Evolutionary conservation across 2,329 filamentous ascomycete genomes (phyloP).

Genomic region (Colletotrichum sp.): DNA sequence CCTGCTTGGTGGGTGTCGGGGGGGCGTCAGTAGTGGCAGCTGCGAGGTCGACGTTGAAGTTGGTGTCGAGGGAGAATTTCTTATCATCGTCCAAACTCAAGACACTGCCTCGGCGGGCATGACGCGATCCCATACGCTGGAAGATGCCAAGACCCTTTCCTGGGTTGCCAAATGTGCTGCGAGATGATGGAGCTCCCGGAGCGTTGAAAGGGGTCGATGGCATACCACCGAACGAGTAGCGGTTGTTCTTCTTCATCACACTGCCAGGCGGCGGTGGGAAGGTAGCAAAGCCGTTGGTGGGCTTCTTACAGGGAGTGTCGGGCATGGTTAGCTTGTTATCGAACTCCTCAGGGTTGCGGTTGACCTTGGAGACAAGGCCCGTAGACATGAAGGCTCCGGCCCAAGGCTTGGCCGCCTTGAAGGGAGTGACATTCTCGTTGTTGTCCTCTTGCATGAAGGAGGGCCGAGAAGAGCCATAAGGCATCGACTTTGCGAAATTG

Average conservation of each 20-base stretch:
- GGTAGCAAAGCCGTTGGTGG: conserved; percentile 70
- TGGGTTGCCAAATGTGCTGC: conserved; percentile 56
- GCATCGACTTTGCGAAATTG: conserved; percentile 78
- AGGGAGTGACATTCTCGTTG: conserved; percentile 36
- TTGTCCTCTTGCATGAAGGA: conserved; percentile 26
- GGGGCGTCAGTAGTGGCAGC: conserved; percentile 65
- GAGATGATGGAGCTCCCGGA: conserved; percentile 46
- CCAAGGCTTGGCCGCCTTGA: conserved; percentile 77
- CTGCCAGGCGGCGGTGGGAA: conserved; percentile 64
- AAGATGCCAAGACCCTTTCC: conserved; percentile 72
- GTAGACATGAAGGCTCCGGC: conserved; percentile 92
- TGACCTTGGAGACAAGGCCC: conserved; percentile 92
- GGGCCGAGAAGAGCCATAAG: conserved; percentile 54
- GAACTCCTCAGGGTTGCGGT: conserved; percentile 74
- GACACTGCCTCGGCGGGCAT: conserved; percentile 68
- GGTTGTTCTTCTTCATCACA: conserved; percentile 67
- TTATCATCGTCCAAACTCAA: conserved; percentile 81
- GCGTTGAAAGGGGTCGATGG: conserved; percentile 83
- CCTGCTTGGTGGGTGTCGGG: conserved; percentile 90
- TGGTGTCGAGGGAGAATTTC: conserved; percentile 55
- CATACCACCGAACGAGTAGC: conserved; percentile 73
- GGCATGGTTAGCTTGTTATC: conserved; percentile 74
- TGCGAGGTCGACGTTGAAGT: conserved; percentile 45
- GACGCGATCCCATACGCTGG: conserved; percentile 53
- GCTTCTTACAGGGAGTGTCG: conserved; percentile 95